Evolutionary conservation across 768 basidiomycete genomes (phyloP).

Genomic region (Omphalotus guepiniiformis): DNA sequence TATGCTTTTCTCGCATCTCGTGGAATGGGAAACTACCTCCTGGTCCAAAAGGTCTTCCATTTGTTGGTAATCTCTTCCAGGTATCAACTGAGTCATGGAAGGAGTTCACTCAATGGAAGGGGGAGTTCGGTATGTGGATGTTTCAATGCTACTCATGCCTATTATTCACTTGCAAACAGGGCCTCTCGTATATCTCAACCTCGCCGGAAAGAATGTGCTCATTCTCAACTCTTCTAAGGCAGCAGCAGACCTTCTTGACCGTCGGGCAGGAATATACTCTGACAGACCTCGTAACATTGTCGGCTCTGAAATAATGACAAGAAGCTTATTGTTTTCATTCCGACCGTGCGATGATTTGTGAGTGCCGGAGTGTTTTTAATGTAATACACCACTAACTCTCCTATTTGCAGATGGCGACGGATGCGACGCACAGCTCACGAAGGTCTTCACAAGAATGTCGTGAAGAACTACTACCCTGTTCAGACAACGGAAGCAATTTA

Average conservation of each 20-base stretch:
- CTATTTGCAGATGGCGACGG: too few species aligned
- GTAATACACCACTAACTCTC: neutral
- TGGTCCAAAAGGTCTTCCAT: neutral
- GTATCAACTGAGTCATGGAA: constrained; percentile 4
- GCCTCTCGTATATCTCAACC: neutral
- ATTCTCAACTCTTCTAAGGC: neutral
- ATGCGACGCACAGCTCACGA: constrained; percentile 29
- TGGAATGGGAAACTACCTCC: too few species aligned
- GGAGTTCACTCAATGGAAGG: neutral
- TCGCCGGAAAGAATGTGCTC: constrained; percentile 1
- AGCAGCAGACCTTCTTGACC: neutral
- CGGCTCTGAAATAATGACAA: neutral
- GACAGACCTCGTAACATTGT: constrained; percentile 1
- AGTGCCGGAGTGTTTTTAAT: neutral
- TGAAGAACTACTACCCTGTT: constrained; percentile 17
- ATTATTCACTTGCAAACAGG: neutral
- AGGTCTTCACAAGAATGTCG: constrained; percentile 21
- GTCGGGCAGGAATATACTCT: neutral
- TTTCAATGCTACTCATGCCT: constrained; percentile 1
- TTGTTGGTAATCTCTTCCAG: constrained; percentile 1
- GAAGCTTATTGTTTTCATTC: constrained; percentile 11
- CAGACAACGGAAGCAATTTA: constrained; percentile 26
- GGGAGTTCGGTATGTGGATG: constrained; percentile 4
- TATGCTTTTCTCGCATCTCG: too few species aligned
- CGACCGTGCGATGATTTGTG: constrained; percentile 14